Percentiles rank a stretch among this genome's conserved stretches.
Conservation (phyloP, 805 yeast genomes). For the Yamadazyma laniorum region DNA sequence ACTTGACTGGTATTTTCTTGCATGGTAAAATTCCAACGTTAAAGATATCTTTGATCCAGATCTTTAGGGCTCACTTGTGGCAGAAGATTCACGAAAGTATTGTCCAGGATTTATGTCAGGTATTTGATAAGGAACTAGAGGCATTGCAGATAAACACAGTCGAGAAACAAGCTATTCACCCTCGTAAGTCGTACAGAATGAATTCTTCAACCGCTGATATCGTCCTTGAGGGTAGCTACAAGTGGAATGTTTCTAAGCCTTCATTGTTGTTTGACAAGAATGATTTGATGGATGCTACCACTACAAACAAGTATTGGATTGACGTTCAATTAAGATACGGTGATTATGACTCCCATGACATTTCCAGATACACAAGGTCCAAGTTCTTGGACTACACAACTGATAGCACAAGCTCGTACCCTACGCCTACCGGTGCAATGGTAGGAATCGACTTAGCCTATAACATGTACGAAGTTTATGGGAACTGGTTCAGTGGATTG, state of each 20-base stretch:
- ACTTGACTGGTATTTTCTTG: constrained; percentile 91
- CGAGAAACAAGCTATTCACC: constrained; percentile 90
- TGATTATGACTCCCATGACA: constrained; percentile 96
- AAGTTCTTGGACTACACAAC: constrained; percentile 91
- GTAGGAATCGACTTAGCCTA: constrained; percentile 91
- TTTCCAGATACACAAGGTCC: constrained; percentile 88
- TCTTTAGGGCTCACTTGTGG: constrained; percentile 98
- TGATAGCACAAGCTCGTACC: constrained; percentile 81
- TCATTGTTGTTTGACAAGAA: constrained; percentile 71
- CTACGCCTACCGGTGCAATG: constrained; percentile 90
- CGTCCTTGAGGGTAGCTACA: constrained; percentile 66
- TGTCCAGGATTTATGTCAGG: constrained; percentile 91
- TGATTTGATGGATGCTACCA: constrained; percentile 58
- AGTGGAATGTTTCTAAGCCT: constrained; percentile 84
- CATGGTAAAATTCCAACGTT: constrained; percentile 98
- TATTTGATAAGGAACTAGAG: constrained; percentile 82
- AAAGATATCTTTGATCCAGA: constrained; percentile 91
- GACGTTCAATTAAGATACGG: constrained; percentile 96
- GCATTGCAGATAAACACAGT: constrained; percentile 80
- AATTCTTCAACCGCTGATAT: constrained; percentile 94
- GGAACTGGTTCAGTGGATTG: constrained; percentile 96
- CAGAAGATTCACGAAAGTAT: constrained; percentile 96
- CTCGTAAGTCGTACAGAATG: constrained; percentile 96
- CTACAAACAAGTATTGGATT: constrained; percentile 80
- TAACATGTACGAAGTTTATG: constrained; percentile 94